A percentile compares a stretch with the other conserved stretches of the same genome.
phyloP scores from a whole-genome alignment of 148 eudicot species.

The Euryodendron excelsum region DNA sequence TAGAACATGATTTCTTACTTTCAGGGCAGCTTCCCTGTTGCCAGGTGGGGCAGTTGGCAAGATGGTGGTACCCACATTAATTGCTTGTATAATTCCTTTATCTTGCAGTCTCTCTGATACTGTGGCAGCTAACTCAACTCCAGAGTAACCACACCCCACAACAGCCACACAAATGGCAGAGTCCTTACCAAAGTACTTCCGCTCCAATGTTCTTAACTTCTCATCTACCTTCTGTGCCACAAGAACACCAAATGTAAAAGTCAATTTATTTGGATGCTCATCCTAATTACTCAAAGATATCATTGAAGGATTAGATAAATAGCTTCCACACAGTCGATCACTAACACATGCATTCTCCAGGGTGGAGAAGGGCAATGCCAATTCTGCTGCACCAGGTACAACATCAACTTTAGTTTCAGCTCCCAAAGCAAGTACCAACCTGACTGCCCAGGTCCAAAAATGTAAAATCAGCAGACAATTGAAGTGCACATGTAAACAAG shows the following conservation, averaged over 20 bases:
- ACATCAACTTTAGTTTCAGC: constrained; percentile 82
- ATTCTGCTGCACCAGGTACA: constrained; percentile 83
- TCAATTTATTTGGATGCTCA: neutral
- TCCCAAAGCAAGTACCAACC: constrained; percentile 99
- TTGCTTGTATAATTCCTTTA: constrained; percentile 81
- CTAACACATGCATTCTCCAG: constrained; percentile 92
- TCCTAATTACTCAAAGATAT: neutral
- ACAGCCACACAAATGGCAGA: constrained; percentile 64
- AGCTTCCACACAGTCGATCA: constrained; percentile 5
- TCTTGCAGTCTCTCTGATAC: constrained; percentile 79
- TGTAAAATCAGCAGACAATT: constrained; percentile 35
- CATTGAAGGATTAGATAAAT: neutral
- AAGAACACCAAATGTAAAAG: constrained; percentile 4
- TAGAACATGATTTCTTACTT: constrained; percentile 37
- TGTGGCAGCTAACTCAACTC: constrained; percentile 95
- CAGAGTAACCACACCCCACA: constrained; percentile 98
- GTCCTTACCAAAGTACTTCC: constrained; percentile 63
- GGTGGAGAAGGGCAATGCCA: constrained; percentile 87
- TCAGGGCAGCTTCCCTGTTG: constrained; percentile 81
- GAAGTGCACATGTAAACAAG: constrained; percentile 6
- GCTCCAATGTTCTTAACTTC: constrained; percentile 62
- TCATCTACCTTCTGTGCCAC: constrained; percentile 67
- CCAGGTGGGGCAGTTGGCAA: constrained; percentile 88
- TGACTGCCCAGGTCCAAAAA: constrained; percentile 85
- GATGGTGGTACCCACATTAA: constrained; percentile 60